Base-by-base conservation (phyloP, 768 basidiomycete genomes). In the Hortiboletus flavorubellus region DNA sequence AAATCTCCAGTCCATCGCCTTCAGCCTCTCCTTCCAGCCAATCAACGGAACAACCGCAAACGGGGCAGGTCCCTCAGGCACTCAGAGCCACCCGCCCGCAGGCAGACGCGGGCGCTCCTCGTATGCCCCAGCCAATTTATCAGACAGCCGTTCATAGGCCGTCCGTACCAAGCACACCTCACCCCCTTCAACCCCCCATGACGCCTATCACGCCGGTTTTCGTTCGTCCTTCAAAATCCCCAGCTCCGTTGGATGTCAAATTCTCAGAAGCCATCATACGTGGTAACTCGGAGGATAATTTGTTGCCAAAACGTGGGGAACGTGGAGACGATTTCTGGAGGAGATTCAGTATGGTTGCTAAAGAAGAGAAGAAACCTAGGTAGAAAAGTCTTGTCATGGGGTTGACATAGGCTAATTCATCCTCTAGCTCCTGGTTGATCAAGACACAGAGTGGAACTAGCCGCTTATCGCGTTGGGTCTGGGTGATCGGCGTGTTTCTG, bases 301-400 rank as follows among this genome's bases (percentile, higher is more conserved):
- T 88, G 3, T 68, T 91, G 8, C 85, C 88, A 2, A 76, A 75
- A 39, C 79, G 87, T 43, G 87, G 89, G 3, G 83, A 89, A 66
- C 82, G 78, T 46, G 88, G 89, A 1, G 89, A 92, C 63, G 87
- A 91, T 63, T 92, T 93, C 72, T 93, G 91, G 91, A 77, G 87
- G 56, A 78, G 91, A 38, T 93, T 92, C 72, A 89, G 86, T 57
- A 90, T 91, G 76, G 84, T 92, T 58, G 89, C 83, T 9, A 88
- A 83, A 65, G 83, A 85, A 55, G 84, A 87, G 60, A 75, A 76
- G 64, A 83, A 82, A 62, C 77, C 79, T 69, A 75, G 72, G 78
- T 77, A 49, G 18, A 61, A 59, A 40, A 45, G 29, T 15, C 37
- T 21, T 49, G 37, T 53, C 15, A 16, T 14, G 21, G 37, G 11